These are phyloP conservation scores for Onygenales sp. DNA, from an alignment of 2,329 filamentous ascomycete species.

Conservation along the genomic window DNA sequence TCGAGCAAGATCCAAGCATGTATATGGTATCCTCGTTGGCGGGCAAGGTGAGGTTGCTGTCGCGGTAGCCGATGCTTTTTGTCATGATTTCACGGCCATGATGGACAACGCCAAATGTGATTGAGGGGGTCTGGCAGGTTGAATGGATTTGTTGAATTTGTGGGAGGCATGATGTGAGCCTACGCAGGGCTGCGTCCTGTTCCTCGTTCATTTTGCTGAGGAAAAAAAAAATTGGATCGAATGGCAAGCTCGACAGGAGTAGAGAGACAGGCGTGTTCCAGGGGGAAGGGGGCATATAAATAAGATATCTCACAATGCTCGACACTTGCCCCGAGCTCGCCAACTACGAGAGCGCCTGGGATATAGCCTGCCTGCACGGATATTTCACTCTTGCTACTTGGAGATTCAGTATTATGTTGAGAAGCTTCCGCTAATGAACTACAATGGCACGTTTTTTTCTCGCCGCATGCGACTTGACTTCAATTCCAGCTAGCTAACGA, in stretches of 20 bases:
- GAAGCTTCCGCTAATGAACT: not conserved
- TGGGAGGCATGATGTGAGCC: not conserved
- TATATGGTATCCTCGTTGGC: slow-evolving; percentile 18
- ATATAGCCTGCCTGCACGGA: not conserved
- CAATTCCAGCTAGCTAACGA: not conserved
- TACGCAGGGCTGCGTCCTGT: not conserved
- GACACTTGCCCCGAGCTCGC: not conserved
- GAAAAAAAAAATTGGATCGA: not conserved
- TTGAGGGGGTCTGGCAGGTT: slow-evolving; percentile 2
- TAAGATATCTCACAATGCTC: not conserved
- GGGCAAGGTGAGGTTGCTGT: slow-evolving; percentile 10
- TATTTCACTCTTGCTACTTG: not conserved
- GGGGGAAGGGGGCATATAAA: not conserved
- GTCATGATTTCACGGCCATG: slow-evolving; percentile 12
- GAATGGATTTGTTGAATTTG: not conserved
- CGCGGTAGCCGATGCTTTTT: slow-evolving; percentile 16
- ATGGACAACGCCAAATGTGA: slow-evolving; percentile 18
- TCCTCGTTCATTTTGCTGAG: not conserved
- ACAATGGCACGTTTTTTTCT: not conserved
- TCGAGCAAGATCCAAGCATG: slow-evolving; percentile 19
- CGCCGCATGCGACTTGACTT: not conserved
- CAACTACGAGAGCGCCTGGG: not conserved
- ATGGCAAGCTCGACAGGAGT: not conserved
- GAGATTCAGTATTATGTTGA: not conserved
- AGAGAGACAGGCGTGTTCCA: not conserved